Evolutionary conservation across 208 protist genomes (phyloP).

Genomic region (Porcisia deanei): DNA sequence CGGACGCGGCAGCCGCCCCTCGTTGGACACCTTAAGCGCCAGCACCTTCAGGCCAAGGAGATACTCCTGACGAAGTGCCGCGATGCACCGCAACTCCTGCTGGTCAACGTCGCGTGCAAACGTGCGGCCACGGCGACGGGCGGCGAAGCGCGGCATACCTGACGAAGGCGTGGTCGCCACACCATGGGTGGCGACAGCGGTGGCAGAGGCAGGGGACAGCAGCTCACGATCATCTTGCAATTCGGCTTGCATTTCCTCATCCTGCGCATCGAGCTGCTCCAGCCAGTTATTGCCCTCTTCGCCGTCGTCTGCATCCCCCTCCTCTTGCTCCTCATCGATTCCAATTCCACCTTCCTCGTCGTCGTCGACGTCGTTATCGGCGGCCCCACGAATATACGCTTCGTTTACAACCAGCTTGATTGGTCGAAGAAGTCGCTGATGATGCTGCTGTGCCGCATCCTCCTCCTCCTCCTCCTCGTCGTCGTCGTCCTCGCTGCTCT

Average conservation of each 20-base stretch:
- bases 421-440: neutral
- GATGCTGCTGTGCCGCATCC: neutral
- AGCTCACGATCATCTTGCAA: conserved; percentile 25
- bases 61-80: conserved; percentile 64
- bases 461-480: conserved; percentile 10
- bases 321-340: conserved; percentile 52
- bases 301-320: conserved; percentile 28
- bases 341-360: conserved; percentile 30
- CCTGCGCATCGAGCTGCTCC: conserved; percentile 19
- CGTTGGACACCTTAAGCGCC: conserved; percentile 36
- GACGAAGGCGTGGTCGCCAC: neutral
- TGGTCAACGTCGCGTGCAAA: conserved; percentile 38
- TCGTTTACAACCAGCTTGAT: conserved; percentile 30
- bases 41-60: conserved; percentile 56
- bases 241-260: conserved; percentile 21
- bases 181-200: neutral
- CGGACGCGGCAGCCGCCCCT: conserved; percentile 55
- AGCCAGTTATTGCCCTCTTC: conserved; percentile 22
- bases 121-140: conserved; percentile 30
- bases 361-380: conserved; percentile 33
- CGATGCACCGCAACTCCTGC: conserved; percentile 58
- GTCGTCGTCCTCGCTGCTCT: conserved; percentile 8
- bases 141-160: conserved; percentile 20
- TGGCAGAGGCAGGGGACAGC: conserved; percentile 9
- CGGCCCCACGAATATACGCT: conserved; percentile 42